These are phyloP conservation scores for Acer negundo DNA, from an alignment of 345 rosid genomes.

Conservation along the genomic window DNA sequence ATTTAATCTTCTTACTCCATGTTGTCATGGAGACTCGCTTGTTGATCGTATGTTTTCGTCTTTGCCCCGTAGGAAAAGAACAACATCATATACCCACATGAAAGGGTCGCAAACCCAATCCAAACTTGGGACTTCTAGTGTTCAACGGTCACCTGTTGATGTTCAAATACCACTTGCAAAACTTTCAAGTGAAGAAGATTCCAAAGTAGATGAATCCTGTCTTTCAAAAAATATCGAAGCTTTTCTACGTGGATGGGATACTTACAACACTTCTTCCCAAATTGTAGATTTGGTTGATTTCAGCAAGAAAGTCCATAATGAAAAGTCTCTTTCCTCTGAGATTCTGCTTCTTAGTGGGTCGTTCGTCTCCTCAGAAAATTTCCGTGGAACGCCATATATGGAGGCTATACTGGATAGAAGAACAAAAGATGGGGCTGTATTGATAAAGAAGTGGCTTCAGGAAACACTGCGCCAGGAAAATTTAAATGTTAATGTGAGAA, in stretches of 20 bases:
- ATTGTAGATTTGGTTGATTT: constrained; percentile 35
- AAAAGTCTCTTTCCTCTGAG: constrained; percentile 36
- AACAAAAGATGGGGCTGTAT: constrained; percentile 78
- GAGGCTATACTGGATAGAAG: constrained; percentile 88
- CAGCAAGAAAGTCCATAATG: constrained; percentile 28
- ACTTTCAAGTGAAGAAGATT: constrained; percentile 51
- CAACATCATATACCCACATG: constrained; percentile 30
- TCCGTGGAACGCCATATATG: constrained; percentile 79
- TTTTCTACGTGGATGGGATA: constrained; percentile 75
- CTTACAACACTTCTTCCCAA: constrained; percentile 41
- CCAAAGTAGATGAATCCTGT: constrained; percentile 37
- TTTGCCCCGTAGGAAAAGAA: constrained; percentile 72
- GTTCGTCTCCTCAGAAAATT: constrained; percentile 63
- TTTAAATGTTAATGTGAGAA: constrained; percentile 51
- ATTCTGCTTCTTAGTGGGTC: constrained; percentile 63
- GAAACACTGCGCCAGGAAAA: constrained; percentile 76
- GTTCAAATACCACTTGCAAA: constrained; percentile 78
- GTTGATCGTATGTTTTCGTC: constrained; percentile 81
- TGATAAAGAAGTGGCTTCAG: constrained; percentile 95
- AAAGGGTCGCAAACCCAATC: constrained; percentile 56
- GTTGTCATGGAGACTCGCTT: constrained; percentile 90
- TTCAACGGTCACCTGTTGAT: constrained; percentile 69
- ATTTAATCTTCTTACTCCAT: constrained; percentile 92
- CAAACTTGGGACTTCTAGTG: constrained; percentile 44
- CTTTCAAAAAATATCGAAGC: constrained; percentile 63